Conservation (phyloP, 2,329 filamentous ascomycete genomes). For the Xylaria multiplex region DNA sequence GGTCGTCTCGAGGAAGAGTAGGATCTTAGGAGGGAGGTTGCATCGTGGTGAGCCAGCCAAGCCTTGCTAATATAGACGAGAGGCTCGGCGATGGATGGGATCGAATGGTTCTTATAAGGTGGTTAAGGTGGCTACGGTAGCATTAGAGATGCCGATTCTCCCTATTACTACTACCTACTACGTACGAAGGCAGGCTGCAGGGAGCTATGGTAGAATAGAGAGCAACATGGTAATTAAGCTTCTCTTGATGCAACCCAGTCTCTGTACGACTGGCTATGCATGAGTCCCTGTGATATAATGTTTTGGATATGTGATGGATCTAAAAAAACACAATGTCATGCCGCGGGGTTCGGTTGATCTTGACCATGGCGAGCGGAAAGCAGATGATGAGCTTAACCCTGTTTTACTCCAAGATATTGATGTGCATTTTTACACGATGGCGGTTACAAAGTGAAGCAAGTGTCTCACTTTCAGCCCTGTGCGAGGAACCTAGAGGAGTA, state of each 20-base stretch:
- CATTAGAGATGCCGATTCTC: neutral
- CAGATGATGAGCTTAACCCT: neutral
- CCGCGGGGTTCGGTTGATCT: neutral
- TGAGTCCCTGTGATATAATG: neutral
- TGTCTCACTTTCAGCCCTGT: conserved; percentile 4
- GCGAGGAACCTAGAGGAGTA: neutral
- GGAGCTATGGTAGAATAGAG: neutral
- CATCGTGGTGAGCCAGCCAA: neutral
- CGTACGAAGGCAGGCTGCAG: neutral
- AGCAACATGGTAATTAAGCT: neutral
- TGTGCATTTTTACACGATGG: conserved; percentile 9
- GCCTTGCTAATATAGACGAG: neutral
- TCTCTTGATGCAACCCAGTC: neutral
- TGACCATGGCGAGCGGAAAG: neutral
- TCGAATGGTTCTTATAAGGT: neutral
- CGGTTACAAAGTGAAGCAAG: neutral
- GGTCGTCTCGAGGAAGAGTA: conserved; percentile 7
- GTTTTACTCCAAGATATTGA: neutral
- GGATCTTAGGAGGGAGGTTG: neutral
- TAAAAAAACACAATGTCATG: no score
- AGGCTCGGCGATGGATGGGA: neutral
- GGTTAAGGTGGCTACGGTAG: conserved; percentile 1
- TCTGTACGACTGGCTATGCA: neutral
- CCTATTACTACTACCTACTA: neutral
- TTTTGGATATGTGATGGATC: neutral